Evolutionary conservation across 2,329 filamentous ascomycete genomes (phyloP).

Genomic region (Zopfia rhizophila): DNA sequence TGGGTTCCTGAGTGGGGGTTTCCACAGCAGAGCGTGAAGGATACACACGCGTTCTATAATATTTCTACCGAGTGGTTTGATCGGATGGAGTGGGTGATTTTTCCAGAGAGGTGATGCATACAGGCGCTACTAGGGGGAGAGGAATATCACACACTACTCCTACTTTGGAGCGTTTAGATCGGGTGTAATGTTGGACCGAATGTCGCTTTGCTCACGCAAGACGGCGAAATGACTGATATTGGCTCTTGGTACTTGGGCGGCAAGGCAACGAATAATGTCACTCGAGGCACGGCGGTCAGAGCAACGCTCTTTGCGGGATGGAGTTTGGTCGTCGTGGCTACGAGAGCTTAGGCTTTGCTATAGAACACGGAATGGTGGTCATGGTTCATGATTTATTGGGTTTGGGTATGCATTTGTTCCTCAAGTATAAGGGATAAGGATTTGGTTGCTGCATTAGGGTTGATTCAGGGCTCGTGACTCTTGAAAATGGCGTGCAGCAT

Average conservation of each 20-base stretch:
- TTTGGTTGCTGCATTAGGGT: too few species aligned
- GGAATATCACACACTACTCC: slow-evolving; percentile 73
- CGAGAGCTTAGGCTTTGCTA: slow-evolving; percentile 8
- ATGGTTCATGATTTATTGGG: too few species aligned
- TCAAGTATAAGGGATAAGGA: too few species aligned
- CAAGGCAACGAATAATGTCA: slow-evolving; percentile 48
- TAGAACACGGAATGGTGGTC: background rate
- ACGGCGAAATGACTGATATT: slow-evolving; percentile 77
- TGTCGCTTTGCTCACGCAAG: slow-evolving; percentile 73
- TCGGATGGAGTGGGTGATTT: slow-evolving; percentile 59
- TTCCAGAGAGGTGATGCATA: background rate
- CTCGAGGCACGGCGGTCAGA: slow-evolving; percentile 37
- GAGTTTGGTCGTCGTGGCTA: slow-evolving; percentile 18
- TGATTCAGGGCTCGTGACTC: too few species aligned
- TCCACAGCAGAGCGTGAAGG: slow-evolving; percentile 63
- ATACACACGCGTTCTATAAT: slow-evolving; percentile 75
- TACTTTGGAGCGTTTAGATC: slow-evolving; percentile 81
- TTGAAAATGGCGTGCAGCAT: too few species aligned
- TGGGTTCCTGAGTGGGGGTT: slow-evolving; percentile 85
- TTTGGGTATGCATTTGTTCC: too few species aligned
- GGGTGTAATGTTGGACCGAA: slow-evolving; percentile 78
- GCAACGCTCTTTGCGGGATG: slow-evolving; percentile 19
- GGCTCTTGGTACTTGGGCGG: slow-evolving; percentile 80
- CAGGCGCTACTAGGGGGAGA: slow-evolving; percentile 18
- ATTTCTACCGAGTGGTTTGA: slow-evolving; percentile 74